Base-by-base conservation (phyloP, 306 rosid species). In the Sechiopsis laciniata region DNA sequence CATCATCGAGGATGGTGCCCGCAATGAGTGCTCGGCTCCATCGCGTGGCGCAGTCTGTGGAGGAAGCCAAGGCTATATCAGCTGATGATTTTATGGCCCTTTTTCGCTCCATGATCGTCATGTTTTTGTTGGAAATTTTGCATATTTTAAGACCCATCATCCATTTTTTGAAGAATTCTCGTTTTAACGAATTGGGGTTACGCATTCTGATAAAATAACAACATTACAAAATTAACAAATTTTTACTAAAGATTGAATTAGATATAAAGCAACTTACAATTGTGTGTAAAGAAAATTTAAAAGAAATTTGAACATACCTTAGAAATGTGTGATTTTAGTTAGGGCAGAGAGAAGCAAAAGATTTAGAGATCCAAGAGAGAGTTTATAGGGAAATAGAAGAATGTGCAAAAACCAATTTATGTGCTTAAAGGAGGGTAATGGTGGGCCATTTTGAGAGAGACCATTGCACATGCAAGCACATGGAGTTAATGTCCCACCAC, bases 391-490 rank as follows among this genome's bases (percentile, higher is more conserved):
- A 74, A 75, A 78, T 70, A 26, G 82, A 66, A 83, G 86, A 85
- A 78, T 65, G 87, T 52, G 85, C 7, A 71, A 84, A 76, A 78
- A 80, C 77, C 40, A 87, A 92, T 92, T 82, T 89, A 92, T 82
- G 92, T 84, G 91, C 73, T 73, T 12, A 78, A 78, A 80, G 79
- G 87, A 74, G 72, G 78, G 81, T 72, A 55, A 56, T 83, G 85
- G 96, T 82, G 96, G 98, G 92, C 35, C 91, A 54, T n/a, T 0
- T 52, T 82, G 87, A 87, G 91, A 83, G 83, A 85, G 93, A 92
- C 98, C 98, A 88, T 71, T 75, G 85, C 98, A 92, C 96, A 90
- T 92, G 98, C 85, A 83, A 75, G 96, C 98, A 92, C 98, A 88
- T 92, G 98, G 91, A 76, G 84, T 3, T 22, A 1, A n/a, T 82